These are phyloP conservation scores for Tuctoria greenei DNA, from an alignment of 176 grass and related monocot species.

Conservation along the genomic window DNA sequence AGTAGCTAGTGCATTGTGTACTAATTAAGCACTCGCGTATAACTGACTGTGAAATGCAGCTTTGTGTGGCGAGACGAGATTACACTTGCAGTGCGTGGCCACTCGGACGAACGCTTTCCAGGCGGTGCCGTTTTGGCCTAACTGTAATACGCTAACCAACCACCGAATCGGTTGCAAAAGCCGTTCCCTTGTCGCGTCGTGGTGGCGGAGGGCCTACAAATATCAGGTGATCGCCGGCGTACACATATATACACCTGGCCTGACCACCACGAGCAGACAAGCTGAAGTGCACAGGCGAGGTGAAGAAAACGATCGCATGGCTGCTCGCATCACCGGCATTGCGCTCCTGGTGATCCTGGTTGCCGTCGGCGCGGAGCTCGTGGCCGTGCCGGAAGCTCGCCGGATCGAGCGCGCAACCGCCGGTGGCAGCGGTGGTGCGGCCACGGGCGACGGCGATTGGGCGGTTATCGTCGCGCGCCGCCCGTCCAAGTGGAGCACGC, in stretches of 20 bases:
- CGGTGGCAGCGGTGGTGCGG: neutral
- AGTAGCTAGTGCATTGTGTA: neutral
- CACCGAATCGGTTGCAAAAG: neutral
- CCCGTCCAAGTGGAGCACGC: conserved; percentile 29
- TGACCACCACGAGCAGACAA: neutral
- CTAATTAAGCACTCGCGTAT: neutral
- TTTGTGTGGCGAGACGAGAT: neutral
- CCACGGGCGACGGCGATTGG: neutral
- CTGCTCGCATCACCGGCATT: conserved; percentile 30
- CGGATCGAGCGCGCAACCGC: neutral
- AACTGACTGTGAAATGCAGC: neutral
- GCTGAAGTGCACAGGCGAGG: no score
- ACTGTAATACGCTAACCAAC: neutral
- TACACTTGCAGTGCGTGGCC: conserved; percentile 17
- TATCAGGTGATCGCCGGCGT: neutral
- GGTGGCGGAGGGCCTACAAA: conserved; percentile 16
- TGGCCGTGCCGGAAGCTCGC: conserved; percentile 22
- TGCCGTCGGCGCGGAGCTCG: conserved; percentile 16
- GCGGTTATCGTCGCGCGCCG: neutral
- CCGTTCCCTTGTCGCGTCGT: neutral
- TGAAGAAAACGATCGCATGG: neutral
- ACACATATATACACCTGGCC: neutral
- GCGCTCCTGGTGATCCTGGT: conserved; percentile 31
- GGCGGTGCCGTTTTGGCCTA: neutral
- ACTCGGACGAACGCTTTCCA: conserved; percentile 12